phyloP scores from a whole-genome alignment of 2,329 filamentous ascomycete genomes.

The Aspergillus caelatus region DNA sequence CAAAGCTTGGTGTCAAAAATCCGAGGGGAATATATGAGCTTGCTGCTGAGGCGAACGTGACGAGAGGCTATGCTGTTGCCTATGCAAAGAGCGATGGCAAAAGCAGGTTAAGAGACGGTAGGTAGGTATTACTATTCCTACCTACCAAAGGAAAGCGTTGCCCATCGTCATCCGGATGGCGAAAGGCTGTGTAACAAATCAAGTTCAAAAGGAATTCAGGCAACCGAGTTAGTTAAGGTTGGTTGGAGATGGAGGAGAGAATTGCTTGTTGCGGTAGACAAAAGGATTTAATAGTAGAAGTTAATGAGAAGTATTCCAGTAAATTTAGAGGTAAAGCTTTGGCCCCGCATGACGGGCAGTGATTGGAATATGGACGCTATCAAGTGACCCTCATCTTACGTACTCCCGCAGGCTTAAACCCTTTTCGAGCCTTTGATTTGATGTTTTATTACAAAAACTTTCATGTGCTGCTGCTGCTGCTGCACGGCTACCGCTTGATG shows the following conservation, averaged over 20 bases:
- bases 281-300: background rate
- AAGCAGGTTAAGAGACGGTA: background rate
- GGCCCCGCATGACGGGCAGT: conserved; percentile 3
- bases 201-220: background rate
- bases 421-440: background rate
- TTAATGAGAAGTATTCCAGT: background rate
- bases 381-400: conserved; percentile 12
- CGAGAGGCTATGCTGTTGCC: conserved; percentile 10
- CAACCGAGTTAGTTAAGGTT: background rate
- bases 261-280: background rate
- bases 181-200: background rate
- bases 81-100: conserved; percentile 2
- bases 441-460: background rate
- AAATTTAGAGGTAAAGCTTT: conserved; percentile 2
- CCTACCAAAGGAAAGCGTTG: background rate
- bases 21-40: background rate
- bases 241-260: background rate
- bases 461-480: background rate
- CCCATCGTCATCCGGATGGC: background rate
- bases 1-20: background rate
- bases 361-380: conserved; percentile 6
- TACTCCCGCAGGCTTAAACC: conserved; percentile 1
- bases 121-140: background rate
- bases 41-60: background rate
- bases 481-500: background rate